phyloP scores from a whole-genome alignment of 2,329 filamentous ascomycete species.

The Chaetomiaceae sp. region DNA sequence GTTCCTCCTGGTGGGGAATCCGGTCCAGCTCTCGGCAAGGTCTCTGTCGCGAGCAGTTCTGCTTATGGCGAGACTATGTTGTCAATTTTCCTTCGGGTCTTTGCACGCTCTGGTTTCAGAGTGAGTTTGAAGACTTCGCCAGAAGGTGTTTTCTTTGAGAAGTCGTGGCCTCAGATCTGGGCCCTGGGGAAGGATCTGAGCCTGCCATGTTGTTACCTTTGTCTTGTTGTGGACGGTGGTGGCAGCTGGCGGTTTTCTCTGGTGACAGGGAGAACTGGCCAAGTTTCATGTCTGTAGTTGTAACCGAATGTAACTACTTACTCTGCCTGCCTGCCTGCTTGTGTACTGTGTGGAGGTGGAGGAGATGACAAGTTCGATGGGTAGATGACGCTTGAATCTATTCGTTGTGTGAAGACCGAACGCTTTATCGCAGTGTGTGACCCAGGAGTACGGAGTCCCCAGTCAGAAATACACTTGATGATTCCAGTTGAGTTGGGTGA shows the following conservation, averaged over 20 bases:
- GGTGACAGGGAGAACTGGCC: not conserved
- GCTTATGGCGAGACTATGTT: slow-evolving; percentile 2
- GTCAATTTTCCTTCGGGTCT: not conserved
- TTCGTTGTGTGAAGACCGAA: not conserved
- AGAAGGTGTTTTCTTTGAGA: not conserved
- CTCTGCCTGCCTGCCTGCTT: not conserved
- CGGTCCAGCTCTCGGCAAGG: slow-evolving; percentile 12
- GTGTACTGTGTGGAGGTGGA: not conserved
- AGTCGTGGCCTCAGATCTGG: slow-evolving; percentile 4
- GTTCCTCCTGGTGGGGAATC: slow-evolving; percentile 7
- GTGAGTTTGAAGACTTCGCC: not conserved
- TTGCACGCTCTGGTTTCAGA: not conserved
- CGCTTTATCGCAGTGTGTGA: not conserved
- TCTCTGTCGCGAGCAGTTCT: not conserved
- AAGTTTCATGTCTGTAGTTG: slow-evolving; percentile 4
- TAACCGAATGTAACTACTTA: not conserved
- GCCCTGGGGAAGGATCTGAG: not conserved
- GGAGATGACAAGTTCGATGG: not conserved
- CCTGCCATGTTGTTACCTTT: slow-evolving; percentile 1
- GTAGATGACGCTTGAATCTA: not conserved
- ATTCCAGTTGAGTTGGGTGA: too few species aligned
- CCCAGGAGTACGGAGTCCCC: too few species aligned
- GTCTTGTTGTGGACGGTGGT: not conserved
- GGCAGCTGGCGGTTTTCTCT: slow-evolving; percentile 1
- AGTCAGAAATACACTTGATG: too few species aligned